Base-by-base conservation (phyloP, 225 moss, liverwort and hornwort species). In the Marchantia polymorpha region DNA sequence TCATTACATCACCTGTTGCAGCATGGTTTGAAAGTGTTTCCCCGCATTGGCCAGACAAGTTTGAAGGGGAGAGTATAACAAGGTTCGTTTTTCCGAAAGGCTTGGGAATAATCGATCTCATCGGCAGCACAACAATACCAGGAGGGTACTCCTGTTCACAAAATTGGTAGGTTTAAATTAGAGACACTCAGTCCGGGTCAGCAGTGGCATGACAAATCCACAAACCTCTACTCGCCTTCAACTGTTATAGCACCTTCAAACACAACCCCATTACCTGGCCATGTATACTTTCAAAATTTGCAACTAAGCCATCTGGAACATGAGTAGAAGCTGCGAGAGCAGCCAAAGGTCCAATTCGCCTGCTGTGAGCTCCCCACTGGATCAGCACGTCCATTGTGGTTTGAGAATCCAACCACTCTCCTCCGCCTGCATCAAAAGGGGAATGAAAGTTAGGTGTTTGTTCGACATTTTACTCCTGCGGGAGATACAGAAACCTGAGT, bases 61-160 rank as follows among this genome's bases (percentile, higher is more conserved):
- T 85, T 65, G 96, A 92, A 27, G 92, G 91, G 72, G 96, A 91
- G 78, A 96, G 91, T 82, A 96, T 91, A 60, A 96, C 92, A 74
- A 96, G 86, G 84, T 96, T 96, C 3, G 96, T 94, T 78, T 88
- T 96, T 73, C 54, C 82, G 74, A 94, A 94, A 15, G 96, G 94
- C 66, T 65, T 86, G 23, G 83, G 17, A 22, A 90, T 89, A 50
- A 79, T 79, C 17, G 96, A 92, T 49, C 85, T 87, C 96, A 96
- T 92, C 39, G 94, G 96, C 56, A 91, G 89, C 20, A 96, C 87
- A 29, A 93, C 89, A 29, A 96, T 81, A 59, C 96, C 96, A 17
- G 94, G 96, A 46, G 96, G 96, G 64, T 96, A 96, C 64, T 94
- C 96, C 92, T 96, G 91, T 79, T 55, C 78, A 87, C 29, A 61